These are phyloP conservation scores for Mucor plumbeus DNA, from an alignment of 371 early-diverging fungal species.

Conservation along the genomic window DNA sequence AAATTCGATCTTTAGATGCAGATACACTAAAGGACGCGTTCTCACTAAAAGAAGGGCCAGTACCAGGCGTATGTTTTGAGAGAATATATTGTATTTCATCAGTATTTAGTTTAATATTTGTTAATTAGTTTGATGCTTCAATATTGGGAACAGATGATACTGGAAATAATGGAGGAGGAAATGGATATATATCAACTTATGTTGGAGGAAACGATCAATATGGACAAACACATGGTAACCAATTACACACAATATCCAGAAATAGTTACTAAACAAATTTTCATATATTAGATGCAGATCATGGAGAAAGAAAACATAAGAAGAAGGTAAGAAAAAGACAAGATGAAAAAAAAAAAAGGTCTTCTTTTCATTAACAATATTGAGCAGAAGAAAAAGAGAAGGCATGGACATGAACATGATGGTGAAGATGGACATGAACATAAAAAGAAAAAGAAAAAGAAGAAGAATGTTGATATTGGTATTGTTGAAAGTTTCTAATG, in stretches of 20 bases:
- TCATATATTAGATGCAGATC: conserved; percentile 38
- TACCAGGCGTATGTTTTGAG: conserved; percentile 56
- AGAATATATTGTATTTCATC: neutral
- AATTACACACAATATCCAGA: neutral
- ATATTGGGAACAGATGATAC: conserved; percentile 58
- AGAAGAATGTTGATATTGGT: conserved; percentile 42
- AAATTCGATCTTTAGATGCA: conserved; percentile 44
- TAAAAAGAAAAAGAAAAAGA: conserved; percentile 63
- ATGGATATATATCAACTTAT: neutral
- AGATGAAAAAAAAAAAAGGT: too few species aligned
- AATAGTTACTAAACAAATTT: neutral
- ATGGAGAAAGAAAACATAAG: conserved; percentile 60
- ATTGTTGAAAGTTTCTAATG: neutral
- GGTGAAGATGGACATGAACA: conserved; percentile 56
- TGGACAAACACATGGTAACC: neutral
- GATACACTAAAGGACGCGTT: conserved; percentile 58
- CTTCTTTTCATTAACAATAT: too few species aligned
- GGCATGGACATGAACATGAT: conserved; percentile 64
- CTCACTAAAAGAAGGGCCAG: conserved; percentile 59
- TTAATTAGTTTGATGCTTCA: conserved; percentile 59
- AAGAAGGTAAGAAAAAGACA: conserved; percentile 54
- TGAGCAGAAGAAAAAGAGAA: conserved; percentile 69
- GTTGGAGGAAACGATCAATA: neutral
- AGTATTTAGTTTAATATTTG: neutral
- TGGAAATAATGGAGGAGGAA: conserved; percentile 13